Evolutionary conservation across 345 rosid species (phyloP), one percentile per base, ranked within the genome.

Genomic region (Aethionema arabicum): DNA sequence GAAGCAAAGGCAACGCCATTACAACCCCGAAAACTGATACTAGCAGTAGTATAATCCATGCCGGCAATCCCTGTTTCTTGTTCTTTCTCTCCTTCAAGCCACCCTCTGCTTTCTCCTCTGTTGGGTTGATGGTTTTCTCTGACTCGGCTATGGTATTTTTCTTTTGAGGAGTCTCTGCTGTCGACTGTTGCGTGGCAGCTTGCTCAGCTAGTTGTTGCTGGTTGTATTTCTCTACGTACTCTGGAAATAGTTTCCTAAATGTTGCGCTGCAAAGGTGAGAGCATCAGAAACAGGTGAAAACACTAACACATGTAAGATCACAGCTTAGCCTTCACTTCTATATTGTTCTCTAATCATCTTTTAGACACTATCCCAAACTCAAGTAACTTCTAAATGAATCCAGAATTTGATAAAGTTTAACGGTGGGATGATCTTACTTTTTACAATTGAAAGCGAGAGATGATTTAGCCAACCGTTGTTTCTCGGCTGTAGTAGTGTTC

Each of bases 1-100:
- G 97, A 59, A 95, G 96, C 69, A 95, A 76, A 21, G 99, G 99
- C 76, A 95, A 75, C 1, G 99, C 91, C 99, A 95, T 95, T 59
- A 95, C 95, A 12, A 90, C 61, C 32, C 99, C 97, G 32, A 90
- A 84, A 68, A 88, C 77, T 5, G 97, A 95, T 61, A 95, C 77
- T 71, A 95, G 84, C 74, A 90, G 69, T 50, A 95, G 44, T 84
- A 86, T 72, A 80, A 88, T 67, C 97, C 99, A 88, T 10, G 96
- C 80, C 4, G 99, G 96, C 21, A 90, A 78, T 29, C 83, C 56
- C 49, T 80, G 90, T 67, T 82, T 87, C 77, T 70, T 69, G 46
- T 67, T 67, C 77, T 81, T 83, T 70, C 72, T 70, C 16, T 76
- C 79, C 72, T 66, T 53, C 57, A 72, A 13, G 5, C 9, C 67